Conservation (phyloP, 108 stramenopile genomes). For the Fragilaria crotonensis region DNA sequence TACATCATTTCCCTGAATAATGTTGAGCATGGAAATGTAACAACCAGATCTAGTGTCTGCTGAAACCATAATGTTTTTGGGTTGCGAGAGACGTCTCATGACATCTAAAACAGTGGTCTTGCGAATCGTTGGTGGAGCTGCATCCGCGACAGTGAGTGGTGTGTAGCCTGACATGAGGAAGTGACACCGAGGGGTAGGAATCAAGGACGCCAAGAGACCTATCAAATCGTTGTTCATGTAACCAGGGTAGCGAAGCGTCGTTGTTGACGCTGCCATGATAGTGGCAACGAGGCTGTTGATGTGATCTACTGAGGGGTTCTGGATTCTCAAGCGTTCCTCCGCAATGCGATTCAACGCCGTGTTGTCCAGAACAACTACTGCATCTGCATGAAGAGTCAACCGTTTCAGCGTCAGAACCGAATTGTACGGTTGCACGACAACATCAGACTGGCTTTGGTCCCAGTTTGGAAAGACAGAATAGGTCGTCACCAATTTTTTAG, state of each 20-base stretch:
- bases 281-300: constrained; percentile 95
- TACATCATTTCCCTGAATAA: constrained; percentile 95
- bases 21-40: constrained; percentile 98
- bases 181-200: constrained; percentile 98
- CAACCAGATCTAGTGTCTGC: constrained; percentile 89
- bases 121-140: constrained; percentile 48
- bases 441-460: constrained; percentile 86
- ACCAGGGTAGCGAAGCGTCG: constrained; percentile 96
- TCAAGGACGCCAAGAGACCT: constrained; percentile 91
- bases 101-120: constrained; percentile 99
- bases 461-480: constrained; percentile 98
- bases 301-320: constrained; percentile 94
- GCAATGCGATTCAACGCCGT: constrained; percentile 95
- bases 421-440: constrained; percentile 99
- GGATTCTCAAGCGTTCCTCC: constrained; percentile 84
- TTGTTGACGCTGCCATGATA: constrained; percentile 98
- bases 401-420: constrained; percentile 94
- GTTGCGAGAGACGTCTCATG: constrained; percentile 96
- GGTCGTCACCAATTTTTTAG: constrained; percentile 97
- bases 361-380: constrained; percentile 95
- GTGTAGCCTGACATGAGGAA: constrained; percentile 99
- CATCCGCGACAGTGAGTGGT: constrained; percentile 51
- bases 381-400: constrained; percentile 95
- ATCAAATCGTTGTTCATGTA: constrained; percentile 99
- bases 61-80: constrained; percentile 98